Evolutionary conservation across 352 stramenopile genomes (phyloP), one percentile per base, ranked within the genome.

Genomic region (Globisporangium viniferum): DNA sequence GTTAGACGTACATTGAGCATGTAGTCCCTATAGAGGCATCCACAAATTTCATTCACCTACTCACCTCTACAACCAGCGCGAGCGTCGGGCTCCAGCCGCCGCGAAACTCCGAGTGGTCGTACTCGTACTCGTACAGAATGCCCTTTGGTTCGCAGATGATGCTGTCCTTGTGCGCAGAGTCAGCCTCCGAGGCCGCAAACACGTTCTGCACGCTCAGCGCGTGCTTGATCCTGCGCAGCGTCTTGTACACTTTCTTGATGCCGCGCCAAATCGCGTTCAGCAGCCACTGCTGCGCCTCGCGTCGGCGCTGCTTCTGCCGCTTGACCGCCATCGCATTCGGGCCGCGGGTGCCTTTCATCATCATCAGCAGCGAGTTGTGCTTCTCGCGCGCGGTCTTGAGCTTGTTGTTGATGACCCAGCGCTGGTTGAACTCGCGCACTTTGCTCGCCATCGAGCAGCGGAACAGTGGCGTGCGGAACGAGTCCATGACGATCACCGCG

Each of bases 51-150:
- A 31, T 49, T 12, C 36, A 18, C n/a, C 9, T 8, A 56, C 68
- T 7, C 65, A 94, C 86, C 75, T 93, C 69, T 0, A 92, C 63
- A 20, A 94, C 87, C 10, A 91, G 62, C 46, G 69, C 68, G 20
- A 94, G 62, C 10, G 86, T 92, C 29, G 81, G 80, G 48, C 86
- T 93, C 4, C 70, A 65, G 2, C 83, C 73, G 35, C 82, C 81
- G 0, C 80, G 73, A 41, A 89, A 88, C 65, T 94, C 86, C 27
- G 86, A 82, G 53, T 91, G 75, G 39, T 94, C 84, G 62, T 93
- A 94, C n/a, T 86, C 66, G 57, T 93, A 94, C 68, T 94, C 86
- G 69, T 91, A 93, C 48, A 94, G 62, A 54, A 94, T 91, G 15
- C 84, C 86, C 64, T 91, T 94, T 0, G 86, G 83, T 27, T 94